These are phyloP conservation scores for Claviceps quebecensis DNA, from an alignment of 2,329 filamentous ascomycete genomes.

Conservation along the genomic window DNA sequence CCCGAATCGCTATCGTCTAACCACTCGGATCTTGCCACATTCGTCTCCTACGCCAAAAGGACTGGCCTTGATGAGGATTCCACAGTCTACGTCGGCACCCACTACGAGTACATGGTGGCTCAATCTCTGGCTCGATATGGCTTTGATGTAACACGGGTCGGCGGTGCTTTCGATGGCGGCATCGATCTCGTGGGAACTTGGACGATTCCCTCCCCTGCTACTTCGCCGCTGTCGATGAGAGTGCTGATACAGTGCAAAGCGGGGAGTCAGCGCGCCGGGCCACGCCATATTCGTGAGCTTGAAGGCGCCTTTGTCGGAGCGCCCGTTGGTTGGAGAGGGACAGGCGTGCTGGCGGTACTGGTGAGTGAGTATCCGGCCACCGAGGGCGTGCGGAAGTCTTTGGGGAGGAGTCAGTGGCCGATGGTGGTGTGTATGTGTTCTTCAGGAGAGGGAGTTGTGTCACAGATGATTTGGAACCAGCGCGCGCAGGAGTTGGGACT, in stretches of 20 bases:
- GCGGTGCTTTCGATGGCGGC: constrained; percentile 52
- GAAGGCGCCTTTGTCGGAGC: constrained; percentile 66
- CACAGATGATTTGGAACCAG: constrained; percentile 62
- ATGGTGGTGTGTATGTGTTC: constrained; percentile 59
- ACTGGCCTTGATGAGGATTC: constrained; percentile 39
- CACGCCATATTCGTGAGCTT: constrained; percentile 55
- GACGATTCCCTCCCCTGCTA: constrained; percentile 30
- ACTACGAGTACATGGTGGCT: constrained; percentile 60
- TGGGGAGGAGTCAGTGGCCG: constrained; percentile 53
- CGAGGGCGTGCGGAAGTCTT: constrained; percentile 59
- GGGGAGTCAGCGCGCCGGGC: constrained; percentile 34
- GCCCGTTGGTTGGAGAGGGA: constrained; percentile 56
- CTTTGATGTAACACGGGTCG: constrained; percentile 51
- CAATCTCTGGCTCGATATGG: constrained; percentile 42
- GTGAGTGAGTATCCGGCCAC: constrained; percentile 58
- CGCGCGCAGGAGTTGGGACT: constrained; percentile 48
- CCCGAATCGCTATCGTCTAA: constrained; percentile 31
- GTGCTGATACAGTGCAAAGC: constrained; percentile 58
- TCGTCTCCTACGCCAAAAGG: constrained; percentile 47
- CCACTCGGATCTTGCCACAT: constrained; percentile 51
- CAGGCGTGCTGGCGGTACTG: constrained; percentile 54
- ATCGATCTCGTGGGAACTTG: constrained; percentile 64
- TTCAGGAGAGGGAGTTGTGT: constrained; percentile 39
- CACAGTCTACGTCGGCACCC: constrained; percentile 56
- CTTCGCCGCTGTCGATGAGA: constrained; percentile 21